Evolutionary conservation across 1,139 yeast genomes (phyloP).

Genomic region (Ashbya aceris): DNA sequence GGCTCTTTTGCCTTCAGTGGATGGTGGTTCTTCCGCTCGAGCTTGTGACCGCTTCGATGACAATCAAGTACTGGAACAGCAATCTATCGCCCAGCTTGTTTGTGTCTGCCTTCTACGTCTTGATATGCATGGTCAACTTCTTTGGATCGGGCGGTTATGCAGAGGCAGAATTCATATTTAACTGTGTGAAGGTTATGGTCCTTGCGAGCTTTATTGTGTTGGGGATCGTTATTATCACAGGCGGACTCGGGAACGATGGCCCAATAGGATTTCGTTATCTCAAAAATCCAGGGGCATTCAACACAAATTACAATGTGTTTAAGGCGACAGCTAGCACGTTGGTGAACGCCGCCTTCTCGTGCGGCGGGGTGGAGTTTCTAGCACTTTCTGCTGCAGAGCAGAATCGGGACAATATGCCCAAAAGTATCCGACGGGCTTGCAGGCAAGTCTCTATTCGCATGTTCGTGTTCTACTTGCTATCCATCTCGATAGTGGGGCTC

Average conservation of each 20-base stretch:
- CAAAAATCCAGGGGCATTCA: conserved; percentile 39
- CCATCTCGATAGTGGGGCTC: conserved; percentile 48
- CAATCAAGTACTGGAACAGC: conserved; percentile 51
- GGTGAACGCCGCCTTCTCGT: conserved; percentile 74
- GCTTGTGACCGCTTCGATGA: conserved; percentile 63
- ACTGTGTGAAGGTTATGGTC: conserved; percentile 47
- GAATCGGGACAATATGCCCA: conserved; percentile 57
- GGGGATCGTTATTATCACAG: conserved; percentile 47
- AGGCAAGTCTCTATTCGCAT: conserved; percentile 60
- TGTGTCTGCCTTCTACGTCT: conserved; percentile 44
- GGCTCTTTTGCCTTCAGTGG: conserved; percentile 75
- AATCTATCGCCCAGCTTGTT: conserved; percentile 48
- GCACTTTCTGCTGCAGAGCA: conserved; percentile 77
- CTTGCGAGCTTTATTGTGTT: conserved; percentile 49
- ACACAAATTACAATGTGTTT: conserved; percentile 35
- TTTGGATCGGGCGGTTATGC: conserved; percentile 62
- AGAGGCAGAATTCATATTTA: conserved; percentile 52
- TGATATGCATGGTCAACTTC: conserved; percentile 42
- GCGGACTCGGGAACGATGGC: conserved; percentile 47
- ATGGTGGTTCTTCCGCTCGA: conserved; percentile 63
- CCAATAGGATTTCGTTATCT: conserved; percentile 46
- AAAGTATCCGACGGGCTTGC: conserved; percentile 49
- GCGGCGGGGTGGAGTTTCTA: conserved; percentile 69
- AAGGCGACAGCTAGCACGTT: conserved; percentile 72
- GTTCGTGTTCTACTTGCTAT: conserved; percentile 47